A percentile compares a stretch with the other conserved stretches of the same genome.
Evolutionary conservation across 1,284 basidiomycete species (phyloP).

Genomic region (Phylloporus sp.): DNA sequence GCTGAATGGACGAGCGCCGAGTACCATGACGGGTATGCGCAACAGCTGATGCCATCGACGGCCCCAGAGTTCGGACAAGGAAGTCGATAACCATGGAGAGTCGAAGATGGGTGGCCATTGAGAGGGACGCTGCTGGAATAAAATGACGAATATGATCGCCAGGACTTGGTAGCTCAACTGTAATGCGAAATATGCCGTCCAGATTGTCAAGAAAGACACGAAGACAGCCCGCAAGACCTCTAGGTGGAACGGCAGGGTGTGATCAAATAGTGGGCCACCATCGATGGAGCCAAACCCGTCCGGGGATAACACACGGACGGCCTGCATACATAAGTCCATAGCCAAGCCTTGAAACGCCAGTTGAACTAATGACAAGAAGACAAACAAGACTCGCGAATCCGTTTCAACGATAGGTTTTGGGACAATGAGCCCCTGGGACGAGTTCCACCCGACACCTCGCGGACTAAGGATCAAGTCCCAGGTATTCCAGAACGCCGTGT

Average conservation of each 20-base stretch:
- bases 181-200: slow-evolving; percentile 42
- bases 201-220: slow-evolving; percentile 45
- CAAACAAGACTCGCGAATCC: no score
- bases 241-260: slow-evolving; percentile 40
- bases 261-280: slow-evolving; percentile 53
- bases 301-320: slow-evolving; percentile 18
- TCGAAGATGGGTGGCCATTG: slow-evolving; percentile 49
- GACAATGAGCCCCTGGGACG: slow-evolving; percentile 19
- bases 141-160: slow-evolving; percentile 5
- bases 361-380: no score
- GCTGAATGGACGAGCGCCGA: not conserved
- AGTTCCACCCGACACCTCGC: slow-evolving; percentile 18
- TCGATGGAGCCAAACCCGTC: slow-evolving; percentile 19
- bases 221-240: slow-evolving; percentile 40
- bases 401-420: not conserved
- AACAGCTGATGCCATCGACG: not conserved
- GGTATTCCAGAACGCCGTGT: slow-evolving; percentile 24
- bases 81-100: not conserved
- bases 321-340: slow-evolving; percentile 6
- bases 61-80: not conserved
- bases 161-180: not conserved
- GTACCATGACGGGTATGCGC: slow-evolving; percentile 13
- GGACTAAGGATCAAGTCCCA: slow-evolving; percentile 27
- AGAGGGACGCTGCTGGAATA: slow-evolving; percentile 39
- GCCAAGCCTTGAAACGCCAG: slow-evolving; percentile 4